phyloP scores from a whole-genome alignment of 2,329 filamentous ascomycete genomes.

The Aspergillus latus region DNA sequence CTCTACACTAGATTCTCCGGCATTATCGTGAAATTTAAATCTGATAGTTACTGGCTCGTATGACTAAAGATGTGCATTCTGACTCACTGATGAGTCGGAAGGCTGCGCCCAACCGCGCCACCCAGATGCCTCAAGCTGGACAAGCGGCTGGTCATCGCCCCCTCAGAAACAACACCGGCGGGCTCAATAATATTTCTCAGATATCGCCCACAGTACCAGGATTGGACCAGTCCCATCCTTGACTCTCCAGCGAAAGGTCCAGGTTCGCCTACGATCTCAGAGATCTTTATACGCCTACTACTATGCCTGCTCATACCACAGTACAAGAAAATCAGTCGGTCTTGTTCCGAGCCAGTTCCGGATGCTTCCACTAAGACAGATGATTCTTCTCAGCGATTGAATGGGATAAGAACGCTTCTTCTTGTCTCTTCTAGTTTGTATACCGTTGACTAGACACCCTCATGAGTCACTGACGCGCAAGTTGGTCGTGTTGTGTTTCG shows the following conservation, averaged over 20 bases:
- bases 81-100: not conserved
- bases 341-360: too few species aligned
- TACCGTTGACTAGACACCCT: too few species aligned
- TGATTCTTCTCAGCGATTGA: not conserved
- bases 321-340: too few species aligned
- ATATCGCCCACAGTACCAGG: too few species aligned
- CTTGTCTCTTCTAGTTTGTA: too few species aligned
- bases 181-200: not conserved
- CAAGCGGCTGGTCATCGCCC: not conserved
- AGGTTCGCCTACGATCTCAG: not conserved
- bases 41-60: not conserved
- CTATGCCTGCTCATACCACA: too few species aligned
- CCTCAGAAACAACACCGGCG: not conserved
- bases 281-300: not conserved
- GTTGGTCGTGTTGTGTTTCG: too few species aligned
- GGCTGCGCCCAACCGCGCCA: not conserved
- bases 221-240: not conserved
- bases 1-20: not conserved
- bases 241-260: not conserved
- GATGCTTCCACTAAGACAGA: not conserved
- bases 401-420: not conserved
- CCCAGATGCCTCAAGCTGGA: not conserved
- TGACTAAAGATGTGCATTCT: not conserved
- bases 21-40: not conserved
- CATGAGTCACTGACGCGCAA: too few species aligned